phyloP scores from a whole-genome alignment of 306 rosid genomes.

The Prosopis cineraria region DNA sequence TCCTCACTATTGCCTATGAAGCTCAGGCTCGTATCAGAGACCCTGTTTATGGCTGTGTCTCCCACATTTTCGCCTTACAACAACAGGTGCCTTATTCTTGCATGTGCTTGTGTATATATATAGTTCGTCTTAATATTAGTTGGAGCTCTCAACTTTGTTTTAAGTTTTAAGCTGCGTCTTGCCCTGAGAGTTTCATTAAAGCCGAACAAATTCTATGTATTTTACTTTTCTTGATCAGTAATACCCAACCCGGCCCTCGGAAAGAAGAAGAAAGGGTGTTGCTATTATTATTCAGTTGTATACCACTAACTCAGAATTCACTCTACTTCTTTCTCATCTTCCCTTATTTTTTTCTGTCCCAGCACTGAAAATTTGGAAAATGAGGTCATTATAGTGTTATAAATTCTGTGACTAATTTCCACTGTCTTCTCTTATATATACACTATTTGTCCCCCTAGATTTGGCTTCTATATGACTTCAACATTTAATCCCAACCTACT shows the following conservation, averaged over 20 bases:
- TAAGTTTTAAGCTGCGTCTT: neutral
- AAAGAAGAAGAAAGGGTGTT: neutral
- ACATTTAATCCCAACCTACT: neutral
- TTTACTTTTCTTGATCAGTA: neutral
- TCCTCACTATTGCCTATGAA: conserved; percentile 90
- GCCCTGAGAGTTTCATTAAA: neutral
- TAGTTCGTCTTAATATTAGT: neutral
- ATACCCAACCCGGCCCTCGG: neutral
- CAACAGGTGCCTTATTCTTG: conserved; percentile 73
- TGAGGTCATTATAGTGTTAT: conserved; percentile 22
- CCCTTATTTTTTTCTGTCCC: neutral
- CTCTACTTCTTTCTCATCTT: neutral
- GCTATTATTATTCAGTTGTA: neutral
- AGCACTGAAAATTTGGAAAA: conserved; percentile 21
- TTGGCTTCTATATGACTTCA: neutral
- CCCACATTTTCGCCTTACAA: conserved; percentile 94
- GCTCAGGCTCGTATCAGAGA: conserved; percentile 95
- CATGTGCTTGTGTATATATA: neutral
- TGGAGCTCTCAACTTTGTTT: neutral
- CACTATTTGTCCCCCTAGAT: no score
- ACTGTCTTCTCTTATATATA: neutral
- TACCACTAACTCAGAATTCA: neutral
- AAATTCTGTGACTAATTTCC: neutral
- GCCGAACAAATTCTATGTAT: neutral
- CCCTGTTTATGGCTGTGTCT: conserved; percentile 96